Percentiles rank a stretch among this genome's conserved stretches.
These are phyloP conservation scores for Orbilia javanica DNA, from an alignment of 2,329 filamentous ascomycete genomes.

Conservation along the genomic window DNA sequence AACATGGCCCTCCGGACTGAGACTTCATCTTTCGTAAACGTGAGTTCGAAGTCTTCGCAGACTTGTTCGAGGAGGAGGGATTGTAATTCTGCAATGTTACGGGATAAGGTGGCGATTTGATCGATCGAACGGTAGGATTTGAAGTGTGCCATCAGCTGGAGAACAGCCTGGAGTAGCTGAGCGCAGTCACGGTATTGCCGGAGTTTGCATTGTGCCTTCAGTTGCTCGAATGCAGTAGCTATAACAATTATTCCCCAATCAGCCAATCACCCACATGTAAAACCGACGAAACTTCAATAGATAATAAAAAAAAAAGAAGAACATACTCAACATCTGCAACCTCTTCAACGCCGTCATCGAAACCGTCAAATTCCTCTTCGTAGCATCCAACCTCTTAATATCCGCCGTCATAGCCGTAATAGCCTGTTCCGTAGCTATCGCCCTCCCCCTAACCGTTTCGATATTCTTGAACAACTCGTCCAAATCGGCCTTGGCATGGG, in stretches of 20 bases:
- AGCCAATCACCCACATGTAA: no score
- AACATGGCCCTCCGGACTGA: slow-evolving; percentile 77
- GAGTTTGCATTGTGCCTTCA: slow-evolving; percentile 83
- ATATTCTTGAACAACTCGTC: slow-evolving; percentile 93
- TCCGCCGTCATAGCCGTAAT: slow-evolving; percentile 99
- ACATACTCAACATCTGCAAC: slow-evolving; percentile 86
- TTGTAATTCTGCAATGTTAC: slow-evolving; percentile 93
- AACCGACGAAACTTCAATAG: no score
- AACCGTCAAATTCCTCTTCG: slow-evolving; percentile 93
- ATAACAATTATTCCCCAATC: no score
- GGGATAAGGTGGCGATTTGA: slow-evolving; percentile 92
- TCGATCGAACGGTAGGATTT: slow-evolving; percentile 98
- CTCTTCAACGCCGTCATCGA: slow-evolving; percentile 98
- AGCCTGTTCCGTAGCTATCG: slow-evolving; percentile 90
- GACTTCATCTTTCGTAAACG: slow-evolving; percentile 90
- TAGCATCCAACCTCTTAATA: slow-evolving; percentile 95
- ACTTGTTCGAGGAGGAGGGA: slow-evolving; percentile 93
- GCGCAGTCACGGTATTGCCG: slow-evolving; percentile 96
- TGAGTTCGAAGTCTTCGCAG: slow-evolving; percentile 98
- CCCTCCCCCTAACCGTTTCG: slow-evolving; percentile 88
- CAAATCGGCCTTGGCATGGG: slow-evolving; percentile 89
- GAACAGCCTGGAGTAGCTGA: slow-evolving; percentile 89
- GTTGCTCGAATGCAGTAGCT: slow-evolving; percentile 95
- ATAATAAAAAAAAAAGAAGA: not conserved
- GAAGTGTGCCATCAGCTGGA: slow-evolving; percentile 98